Evolutionary conservation across 23 red algal genomes (phyloP), one percentile per base, ranked within the genome.

Genomic region (Gracilariopsis chorda): DNA sequence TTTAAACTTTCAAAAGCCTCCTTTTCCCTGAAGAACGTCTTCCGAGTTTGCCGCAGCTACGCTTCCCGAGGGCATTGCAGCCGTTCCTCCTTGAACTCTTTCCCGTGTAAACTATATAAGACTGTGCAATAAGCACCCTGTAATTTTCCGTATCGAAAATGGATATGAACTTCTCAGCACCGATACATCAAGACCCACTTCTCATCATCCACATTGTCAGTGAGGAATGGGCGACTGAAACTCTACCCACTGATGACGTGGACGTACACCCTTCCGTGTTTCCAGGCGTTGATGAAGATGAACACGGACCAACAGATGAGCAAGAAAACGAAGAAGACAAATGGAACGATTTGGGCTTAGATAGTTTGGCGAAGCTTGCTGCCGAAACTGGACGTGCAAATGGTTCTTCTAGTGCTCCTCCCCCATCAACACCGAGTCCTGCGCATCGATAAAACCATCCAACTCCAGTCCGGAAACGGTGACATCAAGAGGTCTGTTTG

Each of bases 161-260:
- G 75, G 90, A 93, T 44, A 63, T 87, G 75, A 30, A 85, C 16
- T 93, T 93, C 47, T 46, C 35, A 20, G 65, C 79, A 16, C 90
- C 90, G 4, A 82, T 93, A 17, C 79, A 93, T 60, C 56, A 73
- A 42, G 78, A 85, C 55, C 77, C 81, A 35, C 44, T 51, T 63
- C 59, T 82, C 39, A 28, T 93, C 0, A 57, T 88, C 24, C 52
- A 83, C 32, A 72, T 93, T 45, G 67, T 93, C 0, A 79, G 86
- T 48, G 79, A 93, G 51, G 75, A 17, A 23, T 93, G 90, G 90
- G 72, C 77, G 7, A 73, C 82, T 25, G 90, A 83, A 46, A 58
- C 60, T 8, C 80, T 93, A 53, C 78, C 90, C 12, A 65, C 63
- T 8, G 90, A 93, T 46, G 90, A 88, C 19, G 61, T 88, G 24